Evolutionary conservation across 176 grass and related monocot species (phyloP), one percentile per base, ranked within the genome.

Genomic region (Cenchrus purpureus): DNA sequence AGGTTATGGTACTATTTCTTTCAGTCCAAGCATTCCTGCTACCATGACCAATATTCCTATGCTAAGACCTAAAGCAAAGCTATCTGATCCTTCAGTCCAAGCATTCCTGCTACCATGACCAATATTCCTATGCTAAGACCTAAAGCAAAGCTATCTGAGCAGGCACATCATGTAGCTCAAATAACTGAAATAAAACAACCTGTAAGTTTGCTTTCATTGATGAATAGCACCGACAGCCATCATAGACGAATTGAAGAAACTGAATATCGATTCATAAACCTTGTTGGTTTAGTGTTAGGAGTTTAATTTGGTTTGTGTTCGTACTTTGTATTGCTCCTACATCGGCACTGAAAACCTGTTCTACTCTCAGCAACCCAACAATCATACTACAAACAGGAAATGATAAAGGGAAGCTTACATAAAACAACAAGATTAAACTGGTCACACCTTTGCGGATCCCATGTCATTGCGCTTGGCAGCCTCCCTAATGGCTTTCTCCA

Each of bases 381-480:
- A 56, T 20, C 32, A 74, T 45, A 22, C 15, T 66, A 59, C 11
- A 55, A 40, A 68, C 13, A 2, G 58, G 15, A 6, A 68, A 68
- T 17, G 15, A 57, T 13, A 20, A 6, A 53, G 20, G 7, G 7
- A 32, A 48, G 16, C 1, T 17, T 67, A 75, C 8, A 46, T 0
- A 50, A 68, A 34, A 12, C 64, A 64, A 8, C 54, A 25, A 34
- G 57, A 88, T 62, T 54, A 44, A 62, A 65, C 42, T 16, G 71
- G 16, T 0, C 43, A 13, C 13, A 94, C 95, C 92, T 98, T 98
- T 25, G 95, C 92, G 11, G 95, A 98, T 48, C 86, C 92, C 86
- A 98, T 93, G 89, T 98, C 95, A 20, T 95, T 98, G 82, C 95
- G 88, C 76, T 95, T 98, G 7, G 92, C 95, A 56, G 92, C 85